phyloP scores from a whole-genome alignment of 768 basidiomycete species.

The Solioccasus polychromus region DNA sequence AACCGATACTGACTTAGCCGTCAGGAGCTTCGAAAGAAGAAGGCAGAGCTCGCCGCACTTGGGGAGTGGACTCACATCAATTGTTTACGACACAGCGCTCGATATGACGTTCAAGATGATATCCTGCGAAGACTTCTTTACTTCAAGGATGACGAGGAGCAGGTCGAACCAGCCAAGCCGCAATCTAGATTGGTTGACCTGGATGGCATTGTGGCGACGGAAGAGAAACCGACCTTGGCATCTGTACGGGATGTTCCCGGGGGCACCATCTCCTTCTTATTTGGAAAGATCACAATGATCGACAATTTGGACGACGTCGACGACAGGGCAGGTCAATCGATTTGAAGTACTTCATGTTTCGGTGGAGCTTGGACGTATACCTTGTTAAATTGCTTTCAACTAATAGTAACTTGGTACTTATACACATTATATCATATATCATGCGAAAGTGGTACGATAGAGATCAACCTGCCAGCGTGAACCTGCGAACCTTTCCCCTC shows the following conservation, averaged over 20 bases:
- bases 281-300: constrained; percentile 53
- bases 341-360: neutral
- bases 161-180: constrained; percentile 8
- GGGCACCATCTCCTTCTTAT: constrained; percentile 74
- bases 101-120: constrained; percentile 59
- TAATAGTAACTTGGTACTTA: constrained; percentile 6
- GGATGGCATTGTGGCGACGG: constrained; percentile 41
- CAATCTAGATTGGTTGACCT: constrained; percentile 42
- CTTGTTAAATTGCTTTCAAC: neutral
- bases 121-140: constrained; percentile 52
- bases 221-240: constrained; percentile 30
- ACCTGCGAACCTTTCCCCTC: too few relatives aligned
- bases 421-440: constrained; percentile 9
- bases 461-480: too few relatives aligned
- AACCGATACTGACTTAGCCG: constrained; percentile 1
- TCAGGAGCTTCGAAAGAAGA: constrained; percentile 68
- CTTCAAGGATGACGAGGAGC: constrained; percentile 16
- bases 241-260: constrained; percentile 52
- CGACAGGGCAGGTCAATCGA: neutral
- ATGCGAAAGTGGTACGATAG: constrained; percentile 6
- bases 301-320: constrained; percentile 6
- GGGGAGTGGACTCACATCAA: constrained; percentile 86
- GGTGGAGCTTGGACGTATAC: neutral
- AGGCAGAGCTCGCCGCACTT: constrained; percentile 64
- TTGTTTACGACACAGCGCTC: constrained; percentile 49